Percentiles rank a stretch among this genome's conserved stretches.
These are phyloP conservation scores for Neocallimastix lanati DNA, from an alignment of 192 early-diverging fungal genomes.

Conservation along the genomic window DNA sequence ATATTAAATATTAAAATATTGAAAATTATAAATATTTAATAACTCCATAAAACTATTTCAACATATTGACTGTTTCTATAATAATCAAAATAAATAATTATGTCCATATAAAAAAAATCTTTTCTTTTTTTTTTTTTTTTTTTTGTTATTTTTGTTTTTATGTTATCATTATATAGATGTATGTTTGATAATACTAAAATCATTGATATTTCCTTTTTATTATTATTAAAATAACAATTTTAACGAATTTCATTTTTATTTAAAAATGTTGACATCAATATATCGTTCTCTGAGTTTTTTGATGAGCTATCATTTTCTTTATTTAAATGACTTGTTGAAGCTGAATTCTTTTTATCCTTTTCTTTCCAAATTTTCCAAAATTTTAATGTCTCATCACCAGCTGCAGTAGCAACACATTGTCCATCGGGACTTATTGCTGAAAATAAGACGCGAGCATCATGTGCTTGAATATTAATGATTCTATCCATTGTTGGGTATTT, in stretches of 20 bases:
- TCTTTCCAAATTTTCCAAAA: conserved; percentile 37
- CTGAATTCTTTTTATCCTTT: conserved; percentile 1
- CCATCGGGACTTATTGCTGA: conserved; percentile 33
- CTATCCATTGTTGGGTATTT: conserved; percentile 23
- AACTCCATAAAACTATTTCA: no score
- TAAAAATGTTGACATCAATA: not conserved
- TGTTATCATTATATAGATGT: no score
- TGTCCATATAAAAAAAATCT: no score
- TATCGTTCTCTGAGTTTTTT: not conserved
- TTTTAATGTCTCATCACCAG: conserved; percentile 31
- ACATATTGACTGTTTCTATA: no score
- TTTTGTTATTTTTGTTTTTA: no score
- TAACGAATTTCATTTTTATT: not conserved
- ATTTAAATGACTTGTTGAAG: not conserved
- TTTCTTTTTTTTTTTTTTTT: no score
- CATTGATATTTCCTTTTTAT: no score
- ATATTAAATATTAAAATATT: no score
- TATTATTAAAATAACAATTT: no score
- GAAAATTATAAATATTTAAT: no score
- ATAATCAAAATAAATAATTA: no score
- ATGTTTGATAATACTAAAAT: no score
- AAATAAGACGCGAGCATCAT: conserved; percentile 25
- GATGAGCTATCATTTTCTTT: not conserved
- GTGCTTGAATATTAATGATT: conserved; percentile 26
- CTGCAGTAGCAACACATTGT: conserved; percentile 22